Evolutionary conservation across 2,329 filamentous ascomycete genomes (phyloP), one percentile per base, ranked within the genome.

Genomic region (Fusarium sp.): DNA sequence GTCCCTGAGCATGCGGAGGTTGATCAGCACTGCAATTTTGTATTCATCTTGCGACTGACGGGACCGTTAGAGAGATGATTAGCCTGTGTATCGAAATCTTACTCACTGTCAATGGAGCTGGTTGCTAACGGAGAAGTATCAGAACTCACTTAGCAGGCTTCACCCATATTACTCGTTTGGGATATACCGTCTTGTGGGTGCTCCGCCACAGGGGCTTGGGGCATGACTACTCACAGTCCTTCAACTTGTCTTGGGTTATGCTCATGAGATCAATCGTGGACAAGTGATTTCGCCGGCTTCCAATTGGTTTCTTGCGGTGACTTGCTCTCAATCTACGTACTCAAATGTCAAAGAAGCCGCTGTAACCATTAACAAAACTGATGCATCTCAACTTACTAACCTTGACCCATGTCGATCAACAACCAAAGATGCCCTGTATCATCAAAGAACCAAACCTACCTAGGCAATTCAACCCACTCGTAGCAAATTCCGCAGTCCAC

Each of bases 171-270:
- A 39, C 60, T 59, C 48, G 51, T 51, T 64, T 58, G 58, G 40
- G 60, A 63, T 64, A 46, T 58, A 65, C 53, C 36, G 40, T 48
- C 56, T 60, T 26, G 60, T 65, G 61, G 61, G 48, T 38, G 42
- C 60, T 65, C 42, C 60, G 62, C 60, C 62, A 65, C 62, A 64
- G 52, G 45, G 60, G 60, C 60, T 65, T 44, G 60, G 10, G 28
- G 9, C 28, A 31, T 31, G 28, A 31, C 45, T 46, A 20, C 49
- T 22, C 24, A 20, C 28, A 24, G 59, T 51, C 45, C 26, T 34
- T 59, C 33, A 57, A 59, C 34, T 59, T 28, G 42, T 55, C 38
- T 55, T 60, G 34, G 51, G 57, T 52, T 59, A 54, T 51, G 44
- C 39, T 59, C 48, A 66, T 59, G 55, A 45, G 60, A 52, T 65